These are phyloP conservation scores for Angomonas ambiguus DNA, from an alignment of 208 protist species.

Conservation along the genomic window DNA sequence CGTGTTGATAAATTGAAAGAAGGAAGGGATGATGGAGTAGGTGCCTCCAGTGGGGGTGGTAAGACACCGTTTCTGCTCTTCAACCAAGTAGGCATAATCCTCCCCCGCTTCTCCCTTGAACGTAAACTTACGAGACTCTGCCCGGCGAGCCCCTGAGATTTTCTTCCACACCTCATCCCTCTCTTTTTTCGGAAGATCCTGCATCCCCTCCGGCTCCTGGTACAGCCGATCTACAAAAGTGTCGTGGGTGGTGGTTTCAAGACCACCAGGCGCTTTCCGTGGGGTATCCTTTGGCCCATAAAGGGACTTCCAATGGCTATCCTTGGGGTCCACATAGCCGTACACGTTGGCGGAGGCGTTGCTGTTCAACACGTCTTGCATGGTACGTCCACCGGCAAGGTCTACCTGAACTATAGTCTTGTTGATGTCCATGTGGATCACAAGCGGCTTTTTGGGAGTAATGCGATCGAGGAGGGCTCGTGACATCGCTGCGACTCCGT, in stretches of 20 bases:
- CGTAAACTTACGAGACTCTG: constrained; percentile 58
- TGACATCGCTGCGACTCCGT: no score
- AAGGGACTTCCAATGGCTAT: constrained; percentile 33
- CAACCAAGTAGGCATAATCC: constrained; percentile 55
- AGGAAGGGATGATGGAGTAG: constrained; percentile 73
- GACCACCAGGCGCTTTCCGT: constrained; percentile 8
- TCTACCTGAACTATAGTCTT: constrained; percentile 88
- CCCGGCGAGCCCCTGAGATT: constrained; percentile 40
- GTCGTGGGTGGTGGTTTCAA: constrained; percentile 66
- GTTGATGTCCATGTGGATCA: constrained; percentile 91
- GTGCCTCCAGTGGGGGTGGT: constrained; percentile 13
- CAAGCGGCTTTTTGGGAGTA: constrained; percentile 41
- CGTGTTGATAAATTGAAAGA: constrained; percentile 80
- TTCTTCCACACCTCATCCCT: constrained; percentile 55
- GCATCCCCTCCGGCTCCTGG: constrained; percentile 65
- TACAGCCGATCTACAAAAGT: constrained; percentile 59
- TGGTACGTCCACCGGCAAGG: constrained; percentile 55
- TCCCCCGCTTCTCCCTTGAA: constrained; percentile 48
- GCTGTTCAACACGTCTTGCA: constrained; percentile 86
- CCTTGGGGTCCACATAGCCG: constrained; percentile 32
- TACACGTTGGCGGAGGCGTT: constrained; percentile 79
- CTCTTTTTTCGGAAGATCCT: constrained; percentile 43
- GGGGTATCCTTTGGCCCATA: constrained; percentile 40
- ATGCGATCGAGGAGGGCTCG: neutral
- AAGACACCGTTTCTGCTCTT: constrained; percentile 59